A percentile compares a stretch with the other conserved stretches of the same genome.
Conservation (phyloP, 495 filamentous ascomycete species). For the Pseudevernia furfuracea region DNA sequence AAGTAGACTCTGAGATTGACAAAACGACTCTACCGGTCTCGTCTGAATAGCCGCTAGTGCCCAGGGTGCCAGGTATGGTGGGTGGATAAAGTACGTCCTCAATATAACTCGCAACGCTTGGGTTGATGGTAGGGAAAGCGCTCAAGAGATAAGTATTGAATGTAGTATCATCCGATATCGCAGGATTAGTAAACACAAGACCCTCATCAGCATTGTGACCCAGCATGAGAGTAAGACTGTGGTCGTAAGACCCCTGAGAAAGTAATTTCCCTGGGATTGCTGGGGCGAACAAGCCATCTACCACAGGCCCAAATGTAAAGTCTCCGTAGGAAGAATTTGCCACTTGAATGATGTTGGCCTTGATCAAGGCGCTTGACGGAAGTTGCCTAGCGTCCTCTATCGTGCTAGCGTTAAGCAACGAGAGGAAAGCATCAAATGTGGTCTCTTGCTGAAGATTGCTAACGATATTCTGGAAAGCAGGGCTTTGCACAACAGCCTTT, state of each 20-base stretch:
- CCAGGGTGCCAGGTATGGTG: slow-evolving; percentile 19
- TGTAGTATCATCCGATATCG: slow-evolving; percentile 29
- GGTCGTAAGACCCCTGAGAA: slow-evolving; percentile 47
- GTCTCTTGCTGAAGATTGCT: slow-evolving; percentile 37
- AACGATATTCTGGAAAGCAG: slow-evolving; percentile 37
- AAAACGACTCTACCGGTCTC: slow-evolving; percentile 33
- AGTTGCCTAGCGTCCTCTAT: slow-evolving; percentile 45
- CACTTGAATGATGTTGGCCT: slow-evolving; percentile 47
- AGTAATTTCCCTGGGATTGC: slow-evolving; percentile 50
- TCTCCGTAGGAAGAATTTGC: slow-evolving; percentile 37
- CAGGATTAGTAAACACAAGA: slow-evolving; percentile 39
- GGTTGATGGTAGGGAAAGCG: slow-evolving; percentile 28
- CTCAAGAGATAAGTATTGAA: slow-evolving; percentile 27
- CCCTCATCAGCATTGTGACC: slow-evolving; percentile 52
- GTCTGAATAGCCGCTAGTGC: slow-evolving; percentile 37
- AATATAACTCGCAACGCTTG: slow-evolving; percentile 32
- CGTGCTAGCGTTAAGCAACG: slow-evolving; percentile 41
- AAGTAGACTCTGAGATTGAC: slow-evolving; percentile 35
- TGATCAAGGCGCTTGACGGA: slow-evolving; percentile 38
- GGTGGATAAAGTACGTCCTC: slow-evolving; percentile 36
- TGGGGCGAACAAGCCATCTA: slow-evolving; percentile 54
- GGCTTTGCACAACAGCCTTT: background rate
- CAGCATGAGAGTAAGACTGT: slow-evolving; percentile 46
- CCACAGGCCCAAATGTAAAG: slow-evolving; percentile 50
- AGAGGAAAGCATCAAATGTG: slow-evolving; percentile 39